phyloP scores from a whole-genome alignment of 2,329 filamentous ascomycete genomes.

The Rhynchosporium agropyri region DNA sequence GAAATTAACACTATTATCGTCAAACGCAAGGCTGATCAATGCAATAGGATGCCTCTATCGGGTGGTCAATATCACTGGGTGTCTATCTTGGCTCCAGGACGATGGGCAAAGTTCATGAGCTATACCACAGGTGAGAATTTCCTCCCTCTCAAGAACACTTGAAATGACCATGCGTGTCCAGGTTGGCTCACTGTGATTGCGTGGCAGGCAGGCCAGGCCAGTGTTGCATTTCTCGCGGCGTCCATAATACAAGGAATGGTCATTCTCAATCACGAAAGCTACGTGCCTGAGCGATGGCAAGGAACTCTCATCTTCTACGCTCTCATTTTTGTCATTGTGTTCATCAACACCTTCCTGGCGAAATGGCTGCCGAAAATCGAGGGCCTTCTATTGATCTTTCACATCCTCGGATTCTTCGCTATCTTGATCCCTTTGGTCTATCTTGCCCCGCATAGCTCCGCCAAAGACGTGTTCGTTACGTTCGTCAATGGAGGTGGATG shows the following conservation, averaged over 20 bases:
- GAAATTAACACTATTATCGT: constrained; percentile 21
- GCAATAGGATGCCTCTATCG: constrained; percentile 51
- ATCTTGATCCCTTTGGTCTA: constrained; percentile 44
- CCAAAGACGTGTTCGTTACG: constrained; percentile 47
- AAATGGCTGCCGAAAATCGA: constrained; percentile 54
- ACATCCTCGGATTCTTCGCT: constrained; percentile 47
- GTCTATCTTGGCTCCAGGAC: constrained; percentile 47
- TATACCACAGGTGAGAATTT: constrained; percentile 51
- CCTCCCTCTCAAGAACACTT: not conserved
- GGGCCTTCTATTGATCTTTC: constrained; percentile 52
- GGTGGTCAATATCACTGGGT: constrained; percentile 63
- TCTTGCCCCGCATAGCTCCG: constrained; percentile 38
- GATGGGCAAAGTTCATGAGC: constrained; percentile 54
- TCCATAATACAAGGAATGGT: constrained; percentile 52
- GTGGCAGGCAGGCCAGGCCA: constrained; percentile 46
- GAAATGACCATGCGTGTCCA: constrained; percentile 35
- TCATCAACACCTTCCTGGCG: constrained; percentile 52
- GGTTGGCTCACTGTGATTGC: constrained; percentile 55
- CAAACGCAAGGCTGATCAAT: constrained; percentile 11
- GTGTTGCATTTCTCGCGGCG: constrained; percentile 47
- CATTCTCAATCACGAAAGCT: constrained; percentile 43
- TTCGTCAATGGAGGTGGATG: constrained; percentile 51
- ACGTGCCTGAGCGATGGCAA: constrained; percentile 46
- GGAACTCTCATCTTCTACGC: constrained; percentile 48
- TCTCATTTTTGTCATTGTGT: constrained; percentile 45